phyloP scores from a whole-genome alignment of 1,139 yeast species.

The Magnusiomyces starmeri region DNA sequence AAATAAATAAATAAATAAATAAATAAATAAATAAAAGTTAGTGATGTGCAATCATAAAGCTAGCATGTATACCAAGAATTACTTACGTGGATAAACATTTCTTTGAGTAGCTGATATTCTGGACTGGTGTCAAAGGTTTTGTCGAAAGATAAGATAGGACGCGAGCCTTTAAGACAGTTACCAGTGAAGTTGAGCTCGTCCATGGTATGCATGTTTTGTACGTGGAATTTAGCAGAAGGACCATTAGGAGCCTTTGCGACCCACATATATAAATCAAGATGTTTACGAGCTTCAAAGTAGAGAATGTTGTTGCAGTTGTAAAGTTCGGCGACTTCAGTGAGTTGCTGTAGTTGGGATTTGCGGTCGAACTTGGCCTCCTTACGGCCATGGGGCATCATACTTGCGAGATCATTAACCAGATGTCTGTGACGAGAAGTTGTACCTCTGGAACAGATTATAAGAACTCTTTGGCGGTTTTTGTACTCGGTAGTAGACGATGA shows the following conservation, averaged over 20 bases:
- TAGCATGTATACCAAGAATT: no score
- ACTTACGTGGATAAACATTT: conserved; percentile 57
- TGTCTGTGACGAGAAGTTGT: conserved; percentile 87
- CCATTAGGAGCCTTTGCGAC: conserved; percentile 96
- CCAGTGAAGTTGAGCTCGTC: conserved; percentile 96
- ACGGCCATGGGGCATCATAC: conserved; percentile 87
- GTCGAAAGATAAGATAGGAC: conserved; percentile 93
- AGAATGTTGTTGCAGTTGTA: conserved; percentile 94
- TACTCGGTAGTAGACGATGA: conserved; percentile 37
- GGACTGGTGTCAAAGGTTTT: conserved; percentile 56
- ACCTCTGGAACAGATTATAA: conserved; percentile 90
- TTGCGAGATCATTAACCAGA: conserved; percentile 70
- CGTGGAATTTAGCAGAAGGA: conserved; percentile 88
- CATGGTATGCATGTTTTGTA: conserved; percentile 92
- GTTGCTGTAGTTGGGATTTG: conserved; percentile 37
- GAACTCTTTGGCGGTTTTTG: conserved; percentile 42
- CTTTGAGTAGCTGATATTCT: conserved; percentile 72
- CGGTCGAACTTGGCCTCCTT: conserved; percentile 95
- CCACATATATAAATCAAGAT: conserved; percentile 77
- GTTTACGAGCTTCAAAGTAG: conserved; percentile 95
- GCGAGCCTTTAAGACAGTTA: conserved; percentile 88
- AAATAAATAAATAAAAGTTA: conserved; percentile 3
- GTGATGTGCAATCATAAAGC: no score
- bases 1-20: neutral
- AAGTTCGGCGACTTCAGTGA: conserved; percentile 92